These are phyloP conservation scores for Candida saitoana DNA, from an alignment of 805 yeast genomes.

Conservation along the genomic window DNA sequence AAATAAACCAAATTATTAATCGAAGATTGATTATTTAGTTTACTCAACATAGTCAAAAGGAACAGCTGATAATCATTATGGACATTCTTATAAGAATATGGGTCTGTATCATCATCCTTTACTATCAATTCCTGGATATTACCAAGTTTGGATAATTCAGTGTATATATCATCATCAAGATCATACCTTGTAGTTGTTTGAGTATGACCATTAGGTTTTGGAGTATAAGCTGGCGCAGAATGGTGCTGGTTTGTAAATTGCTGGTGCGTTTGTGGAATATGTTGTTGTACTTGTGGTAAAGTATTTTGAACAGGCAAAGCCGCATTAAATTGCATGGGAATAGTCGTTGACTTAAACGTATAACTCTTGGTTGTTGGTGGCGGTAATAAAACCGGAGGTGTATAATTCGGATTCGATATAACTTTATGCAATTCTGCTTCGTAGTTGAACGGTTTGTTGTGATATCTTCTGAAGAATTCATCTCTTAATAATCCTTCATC, in stretches of 20 bases:
- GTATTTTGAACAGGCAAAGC: no score
- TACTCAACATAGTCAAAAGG: constrained; percentile 5
- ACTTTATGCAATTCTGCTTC: constrained; percentile 11
- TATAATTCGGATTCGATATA: constrained; percentile 11
- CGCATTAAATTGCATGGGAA: constrained; percentile 1
- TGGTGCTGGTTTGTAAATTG: background rate
- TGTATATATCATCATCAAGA: constrained; percentile 9
- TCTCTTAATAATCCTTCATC: constrained; percentile 23
- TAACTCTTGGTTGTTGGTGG: constrained; percentile 4
- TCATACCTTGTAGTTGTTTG: constrained; percentile 2
- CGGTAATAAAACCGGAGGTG: constrained; percentile 9
- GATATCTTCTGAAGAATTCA: constrained; percentile 12
- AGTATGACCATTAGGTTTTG: no score
- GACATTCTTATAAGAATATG: constrained; percentile 10
- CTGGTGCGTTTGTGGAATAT: background rate
- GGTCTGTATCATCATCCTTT: constrained; percentile 5
- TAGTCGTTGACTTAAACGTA: background rate
- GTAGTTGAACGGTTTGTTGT: constrained; percentile 13
- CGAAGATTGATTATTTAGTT: constrained; percentile 4
- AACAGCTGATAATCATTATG: constrained; percentile 9
- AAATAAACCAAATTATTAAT: constrained; percentile 10
- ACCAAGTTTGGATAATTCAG: constrained; percentile 10
- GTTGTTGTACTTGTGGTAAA: no score
- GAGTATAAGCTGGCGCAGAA: background rate
- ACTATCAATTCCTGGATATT: constrained; percentile 6